phyloP scores from a whole-genome alignment of 1,284 basidiomycete genomes.

The Tausonia pullulans region DNA sequence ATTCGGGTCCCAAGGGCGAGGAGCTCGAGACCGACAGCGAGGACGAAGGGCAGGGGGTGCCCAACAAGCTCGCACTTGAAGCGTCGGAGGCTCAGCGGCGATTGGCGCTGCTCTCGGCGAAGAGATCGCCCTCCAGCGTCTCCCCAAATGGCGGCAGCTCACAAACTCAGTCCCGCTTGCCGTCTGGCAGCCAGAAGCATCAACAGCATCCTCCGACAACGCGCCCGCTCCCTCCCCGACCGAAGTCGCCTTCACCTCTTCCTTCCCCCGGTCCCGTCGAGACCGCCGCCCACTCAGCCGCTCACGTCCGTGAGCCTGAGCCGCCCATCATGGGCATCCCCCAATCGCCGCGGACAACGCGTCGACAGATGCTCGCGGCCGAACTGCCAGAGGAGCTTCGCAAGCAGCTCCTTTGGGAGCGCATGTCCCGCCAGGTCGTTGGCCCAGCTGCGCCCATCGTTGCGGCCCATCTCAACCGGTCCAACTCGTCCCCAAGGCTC shows the following conservation, averaged over 20 bases:
- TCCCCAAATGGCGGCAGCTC: too few relatives aligned
- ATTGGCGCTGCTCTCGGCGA: constrained; percentile 1
- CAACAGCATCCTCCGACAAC: constrained; percentile 6
- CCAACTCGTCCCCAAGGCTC: constrained; percentile 1
- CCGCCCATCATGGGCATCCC: constrained; percentile 9
- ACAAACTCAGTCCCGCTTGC: too few relatives aligned
- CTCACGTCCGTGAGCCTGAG: neutral
- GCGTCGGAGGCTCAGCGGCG: constrained; percentile 15
- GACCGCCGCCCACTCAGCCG: neutral
- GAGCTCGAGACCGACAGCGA: constrained; percentile 15
- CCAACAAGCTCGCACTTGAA: constrained; percentile 7
- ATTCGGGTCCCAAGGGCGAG: neutral
- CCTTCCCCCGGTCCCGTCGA: neutral
- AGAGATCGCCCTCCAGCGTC: constrained; percentile 1
- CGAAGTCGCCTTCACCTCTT: neutral
- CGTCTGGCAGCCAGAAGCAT: neutral
- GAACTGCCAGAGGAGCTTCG: constrained; percentile 17
- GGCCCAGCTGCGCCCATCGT: constrained; percentile 1
- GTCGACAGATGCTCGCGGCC: constrained; percentile 17
- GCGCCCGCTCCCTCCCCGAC: constrained; percentile 12
- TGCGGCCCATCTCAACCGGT: neutral
- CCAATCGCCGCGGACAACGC: constrained; percentile 13
- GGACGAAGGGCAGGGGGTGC: constrained; percentile 1
- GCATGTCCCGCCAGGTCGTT: constrained; percentile 15
- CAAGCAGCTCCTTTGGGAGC: constrained; percentile 17